Evolutionary conservation across 179 eudicot genomes (phyloP).

Genomic region (Drosera spatulata): DNA sequence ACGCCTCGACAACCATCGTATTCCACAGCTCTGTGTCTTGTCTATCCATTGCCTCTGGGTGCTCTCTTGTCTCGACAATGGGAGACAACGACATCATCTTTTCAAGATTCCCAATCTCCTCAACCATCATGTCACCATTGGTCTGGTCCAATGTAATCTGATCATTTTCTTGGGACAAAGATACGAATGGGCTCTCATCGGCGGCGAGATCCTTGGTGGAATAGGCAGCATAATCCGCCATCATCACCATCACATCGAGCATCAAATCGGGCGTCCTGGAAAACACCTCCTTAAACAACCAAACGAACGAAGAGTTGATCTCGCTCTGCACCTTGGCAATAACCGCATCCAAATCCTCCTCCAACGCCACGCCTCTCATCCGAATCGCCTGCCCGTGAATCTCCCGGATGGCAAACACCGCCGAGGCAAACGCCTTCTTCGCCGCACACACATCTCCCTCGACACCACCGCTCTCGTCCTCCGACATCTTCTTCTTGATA

Average conservation of each 20-base stretch:
- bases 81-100: conserved; percentile 19
- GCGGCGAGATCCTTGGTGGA: conserved; percentile 40
- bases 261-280: conserved; percentile 78
- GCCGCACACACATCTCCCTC: conserved; percentile 38
- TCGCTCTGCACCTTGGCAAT: conserved; percentile 54
- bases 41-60: conserved; percentile 9
- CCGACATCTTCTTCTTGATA: conserved; percentile 35
- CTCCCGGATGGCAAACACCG: conserved; percentile 88
- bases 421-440: conserved; percentile 69
- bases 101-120: not conserved
- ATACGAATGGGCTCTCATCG: conserved; percentile 21
- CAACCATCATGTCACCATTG: not conserved
- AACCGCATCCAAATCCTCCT: conserved; percentile 69
- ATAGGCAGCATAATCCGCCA: conserved; percentile 80
- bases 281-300: conserved; percentile 86
- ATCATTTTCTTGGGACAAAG: conserved; percentile 1
- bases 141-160: conserved; percentile 1
- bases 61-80: conserved; percentile 26
- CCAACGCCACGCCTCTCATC: conserved; percentile 45
- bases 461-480: conserved; percentile 37
- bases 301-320: conserved; percentile 81
- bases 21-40: conserved; percentile 43
- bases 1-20: conserved; percentile 48
- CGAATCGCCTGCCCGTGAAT: conserved; percentile 57
- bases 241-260: conserved; percentile 76